phyloP scores from a whole-genome alignment of 306 rosid species.

The Myrica gale region DNA sequence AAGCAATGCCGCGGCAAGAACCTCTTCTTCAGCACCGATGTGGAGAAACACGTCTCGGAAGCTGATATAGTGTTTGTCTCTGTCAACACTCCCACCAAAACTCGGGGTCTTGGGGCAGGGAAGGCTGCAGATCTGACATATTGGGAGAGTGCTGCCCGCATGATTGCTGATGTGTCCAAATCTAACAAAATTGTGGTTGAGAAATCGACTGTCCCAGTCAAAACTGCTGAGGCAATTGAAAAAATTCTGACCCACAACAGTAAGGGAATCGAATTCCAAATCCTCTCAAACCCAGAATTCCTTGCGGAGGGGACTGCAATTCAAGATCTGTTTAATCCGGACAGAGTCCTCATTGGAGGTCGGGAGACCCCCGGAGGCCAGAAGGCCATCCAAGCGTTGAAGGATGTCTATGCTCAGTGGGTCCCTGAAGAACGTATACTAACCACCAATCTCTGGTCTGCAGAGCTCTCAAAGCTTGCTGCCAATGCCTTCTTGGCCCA shows the following conservation, averaged over 20 bases:
- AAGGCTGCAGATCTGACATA: conserved; percentile 93
- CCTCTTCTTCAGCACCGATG: conserved; percentile 95
- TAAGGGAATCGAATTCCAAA: conserved; percentile 80
- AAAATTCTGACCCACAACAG: conserved; percentile 88
- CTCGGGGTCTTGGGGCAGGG: conserved; percentile 89
- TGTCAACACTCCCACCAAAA: conserved; percentile 91
- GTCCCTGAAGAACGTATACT: conserved; percentile 72
- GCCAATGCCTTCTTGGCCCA: conserved; percentile 98
- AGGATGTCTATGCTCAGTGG: conserved; percentile 82
- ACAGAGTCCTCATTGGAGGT: conserved; percentile 86
- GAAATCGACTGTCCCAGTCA: conserved; percentile 95
- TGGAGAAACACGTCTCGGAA: conserved; percentile 74
- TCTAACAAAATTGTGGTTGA: conserved; percentile 92
- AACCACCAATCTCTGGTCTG: conserved; percentile 95
- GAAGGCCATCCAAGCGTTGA: conserved; percentile 70
- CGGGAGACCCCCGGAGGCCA: conserved; percentile 81
- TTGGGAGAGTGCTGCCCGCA: conserved; percentile 97
- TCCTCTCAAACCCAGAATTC: conserved; percentile 89
- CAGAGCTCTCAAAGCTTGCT: conserved; percentile 91
- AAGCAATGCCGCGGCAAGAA: conserved; percentile 84
- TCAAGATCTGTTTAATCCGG: conserved; percentile 75
- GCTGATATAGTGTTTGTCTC: conserved; percentile 96
- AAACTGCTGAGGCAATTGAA: conserved; percentile 96
- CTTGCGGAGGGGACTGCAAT: conserved; percentile 98
- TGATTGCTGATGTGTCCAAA: conserved; percentile 90